Evolutionary conservation across 1,284 basidiomycete genomes (phyloP).

Genomic region (Hemileia vastatrix): DNA sequence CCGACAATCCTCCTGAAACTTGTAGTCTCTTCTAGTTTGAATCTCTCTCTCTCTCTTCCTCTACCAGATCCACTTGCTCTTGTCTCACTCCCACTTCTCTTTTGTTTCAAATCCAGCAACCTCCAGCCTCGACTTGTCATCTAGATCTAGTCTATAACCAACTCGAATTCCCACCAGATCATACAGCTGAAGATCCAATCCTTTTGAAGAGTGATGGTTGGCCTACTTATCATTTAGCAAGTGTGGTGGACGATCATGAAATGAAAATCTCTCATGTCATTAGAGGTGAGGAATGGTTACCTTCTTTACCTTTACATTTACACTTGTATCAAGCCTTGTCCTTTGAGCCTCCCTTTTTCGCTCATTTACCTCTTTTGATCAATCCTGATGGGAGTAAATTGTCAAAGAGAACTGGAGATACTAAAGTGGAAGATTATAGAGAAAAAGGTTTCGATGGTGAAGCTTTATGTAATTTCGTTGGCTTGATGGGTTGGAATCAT

Average conservation of each 20-base stretch:
- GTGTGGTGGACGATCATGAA: constrained; percentile 84
- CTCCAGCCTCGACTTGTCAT: background rate
- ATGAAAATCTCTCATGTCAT: constrained; percentile 95
- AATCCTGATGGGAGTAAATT: constrained; percentile 88
- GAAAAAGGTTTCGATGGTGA: constrained; percentile 71
- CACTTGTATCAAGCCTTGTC: constrained; percentile 73
- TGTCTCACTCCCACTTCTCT: too few species aligned
- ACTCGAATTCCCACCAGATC: constrained; percentile 51
- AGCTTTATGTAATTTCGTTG: constrained; percentile 84
- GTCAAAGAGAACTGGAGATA: constrained; percentile 84
- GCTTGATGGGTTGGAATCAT: constrained; percentile 76
- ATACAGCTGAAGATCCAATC: constrained; percentile 67
- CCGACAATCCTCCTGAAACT: background rate
- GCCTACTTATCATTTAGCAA: constrained; percentile 94
- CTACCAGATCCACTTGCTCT: constrained; percentile 28
- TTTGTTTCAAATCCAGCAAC: background rate
- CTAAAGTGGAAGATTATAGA: constrained; percentile 73
- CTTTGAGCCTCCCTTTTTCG: constrained; percentile 66
- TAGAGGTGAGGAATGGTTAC: constrained; percentile 95
- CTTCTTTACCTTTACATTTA: constrained; percentile 83
- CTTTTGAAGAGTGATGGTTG: constrained; percentile 82
- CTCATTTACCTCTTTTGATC: constrained; percentile 78
- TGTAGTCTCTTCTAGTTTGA: too few species aligned
- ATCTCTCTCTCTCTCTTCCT: constrained; percentile 53
- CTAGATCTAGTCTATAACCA: constrained; percentile 52